Conservation (phyloP, 1,139 yeast genomes). For the Suhomyces atakaporum region DNA sequence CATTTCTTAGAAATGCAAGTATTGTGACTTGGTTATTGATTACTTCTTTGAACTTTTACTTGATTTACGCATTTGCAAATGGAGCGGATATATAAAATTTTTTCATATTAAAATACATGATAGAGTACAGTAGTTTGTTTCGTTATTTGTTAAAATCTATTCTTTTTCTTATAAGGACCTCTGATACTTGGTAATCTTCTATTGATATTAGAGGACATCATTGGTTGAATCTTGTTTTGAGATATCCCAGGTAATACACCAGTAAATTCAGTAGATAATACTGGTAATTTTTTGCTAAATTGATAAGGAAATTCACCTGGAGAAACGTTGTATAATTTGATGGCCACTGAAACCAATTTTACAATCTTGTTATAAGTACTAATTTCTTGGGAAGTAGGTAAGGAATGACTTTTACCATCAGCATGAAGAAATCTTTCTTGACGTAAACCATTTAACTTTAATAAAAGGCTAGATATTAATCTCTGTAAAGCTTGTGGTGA, state of each 20-base stretch:
- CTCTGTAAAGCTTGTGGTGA: slow-evolving; percentile 43
- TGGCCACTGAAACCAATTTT: slow-evolving; percentile 33
- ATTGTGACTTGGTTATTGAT: slow-evolving; percentile 70
- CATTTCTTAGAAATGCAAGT: slow-evolving; percentile 54
- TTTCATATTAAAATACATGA: slow-evolving; percentile 10
- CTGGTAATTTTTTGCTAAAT: slow-evolving; percentile 58
- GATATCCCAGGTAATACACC: slow-evolving; percentile 77
- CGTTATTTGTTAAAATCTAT: slow-evolving; percentile 17
- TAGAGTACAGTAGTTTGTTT: slow-evolving; percentile 8
- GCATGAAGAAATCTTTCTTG: slow-evolving; percentile 51
- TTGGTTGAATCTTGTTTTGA: slow-evolving; percentile 22
- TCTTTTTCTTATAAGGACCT: slow-evolving; percentile 44
- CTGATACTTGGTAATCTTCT: slow-evolving; percentile 43
- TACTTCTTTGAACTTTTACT: slow-evolving; percentile 69
- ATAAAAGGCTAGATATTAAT: slow-evolving; percentile 56
- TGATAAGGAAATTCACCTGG: slow-evolving; percentile 35
- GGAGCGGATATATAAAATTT: slow-evolving; percentile 61
- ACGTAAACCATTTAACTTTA: slow-evolving; percentile 64
- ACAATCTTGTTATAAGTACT: slow-evolving; percentile 45
- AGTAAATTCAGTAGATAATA: slow-evolving; percentile 68
- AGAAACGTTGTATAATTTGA: slow-evolving; percentile 29
- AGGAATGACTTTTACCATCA: slow-evolving; percentile 29
- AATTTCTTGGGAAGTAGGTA: slow-evolving; percentile 34
- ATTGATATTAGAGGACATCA: slow-evolving; percentile 8
- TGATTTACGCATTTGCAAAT: slow-evolving; percentile 64